Base-by-base conservation (phyloP, 75 land plant genomes). In the Sequoiadendron giganteum region DNA sequence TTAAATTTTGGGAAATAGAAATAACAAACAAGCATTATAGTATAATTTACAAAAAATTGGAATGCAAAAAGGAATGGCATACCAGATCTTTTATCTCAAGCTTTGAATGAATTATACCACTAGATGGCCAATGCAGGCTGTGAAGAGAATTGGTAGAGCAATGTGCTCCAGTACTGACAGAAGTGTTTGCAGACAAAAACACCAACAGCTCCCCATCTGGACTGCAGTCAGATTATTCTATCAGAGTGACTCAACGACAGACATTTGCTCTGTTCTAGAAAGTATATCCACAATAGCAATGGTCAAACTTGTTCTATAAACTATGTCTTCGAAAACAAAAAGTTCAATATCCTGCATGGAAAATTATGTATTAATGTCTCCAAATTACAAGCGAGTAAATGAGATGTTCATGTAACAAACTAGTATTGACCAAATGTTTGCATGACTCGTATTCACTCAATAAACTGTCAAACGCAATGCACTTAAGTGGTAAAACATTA, bases 141-240 rank as follows among this genome's bases (percentile, higher is more conserved):
- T 98, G 97, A 86, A 98, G 95, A 52, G 99, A 97, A 86, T 97
- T 91, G 32, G 99, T 98, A 30, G 97, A 93, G 75, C 86, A 92
- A 89, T 98, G 99, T 21, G 94, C 99, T 18, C 99, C 99, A 91
- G 93, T 93, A 52, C 92, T 92, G 70, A 98, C 99, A 49, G 99
- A 90, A 86, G 88, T 91, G 75, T 88, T 93, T 87, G 99, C 93
- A 87, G 99, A 97, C 88, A 92, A 73, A 90, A 98, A 98, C 65
- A 95, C 92, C 83, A 98, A 93, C 77, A 89, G 79, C 90, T 95
- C 92, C 61, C 99, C 99, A 92, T 95, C 95, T 89, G 99, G 99
- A 78, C 99, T 97, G 95, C 30, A 91, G 82, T 32, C 83, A 43
- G 8, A 13, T 52, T 18, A 86, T 80, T 34, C 25, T 78, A 54